Base-by-base conservation (phyloP, 2,329 filamentous ascomycete species). In the Didymella pomorum region DNA sequence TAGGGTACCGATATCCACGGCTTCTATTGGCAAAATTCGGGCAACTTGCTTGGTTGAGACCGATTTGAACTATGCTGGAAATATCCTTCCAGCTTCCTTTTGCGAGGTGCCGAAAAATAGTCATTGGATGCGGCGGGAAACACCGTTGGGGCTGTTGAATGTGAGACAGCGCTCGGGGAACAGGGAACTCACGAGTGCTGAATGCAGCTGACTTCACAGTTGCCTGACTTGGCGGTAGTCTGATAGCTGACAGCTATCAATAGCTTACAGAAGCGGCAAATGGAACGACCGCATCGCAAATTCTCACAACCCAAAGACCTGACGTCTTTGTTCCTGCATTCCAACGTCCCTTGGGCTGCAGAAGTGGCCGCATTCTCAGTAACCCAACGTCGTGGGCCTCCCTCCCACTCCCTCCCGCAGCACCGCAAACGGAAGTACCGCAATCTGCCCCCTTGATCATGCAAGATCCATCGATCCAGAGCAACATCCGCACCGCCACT, bases 321-420 rank as follows among this genome's bases (percentile, higher is more conserved):
- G 28, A 33, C n/a, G 28, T 43, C 37, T 49, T 48, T 55, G 39
- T 51, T 25, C 31, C 47, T 42, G 54, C 54, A 53, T 52, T 52
- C 55, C 49, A 44, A 16, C 26, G 33, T n/a, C 43, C 37, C 43
- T 43, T 39, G 23, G 41, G 28, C 43, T n/a, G 25, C 26, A 29
- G 26, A 29, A 29, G 48, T 33, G 55, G 55, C 48, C 48, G 49
- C 49, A 49, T 49, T 53, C 55, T 43, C 21, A 16, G 39, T 52
- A 52, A 52, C 44, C 55, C 55, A 58, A 49, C 28, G 25, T 37
- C 37, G 20, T 28, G 49, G 55, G 37, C 43, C 28, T 52, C 49
- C 55, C 42, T 52, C 47, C 47, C 54, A 47, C 55, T 52, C 55
- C 49, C 48, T 48, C 49, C 55, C 49, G 55, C 48, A 28, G 43